These are phyloP conservation scores for Zygoascus bituminiphila DNA, from an alignment of 805 yeast species.

Conservation along the genomic window DNA sequence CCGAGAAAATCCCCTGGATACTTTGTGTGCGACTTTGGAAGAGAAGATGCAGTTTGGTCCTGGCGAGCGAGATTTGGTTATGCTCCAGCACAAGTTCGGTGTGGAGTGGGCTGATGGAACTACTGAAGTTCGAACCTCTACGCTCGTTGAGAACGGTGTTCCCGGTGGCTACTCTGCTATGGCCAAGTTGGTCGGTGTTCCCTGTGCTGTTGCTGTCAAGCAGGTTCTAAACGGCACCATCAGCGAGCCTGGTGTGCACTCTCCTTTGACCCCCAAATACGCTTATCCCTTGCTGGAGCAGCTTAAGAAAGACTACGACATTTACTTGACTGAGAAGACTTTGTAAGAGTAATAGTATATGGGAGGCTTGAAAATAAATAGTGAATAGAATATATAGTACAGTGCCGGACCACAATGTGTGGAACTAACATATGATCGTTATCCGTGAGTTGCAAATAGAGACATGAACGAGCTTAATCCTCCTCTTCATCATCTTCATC, in stretches of 20 bases:
- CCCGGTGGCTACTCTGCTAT: slow-evolving; percentile 89
- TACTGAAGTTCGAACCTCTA: slow-evolving; percentile 87
- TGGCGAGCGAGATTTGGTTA: slow-evolving; percentile 92
- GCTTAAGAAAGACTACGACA: slow-evolving; percentile 82
- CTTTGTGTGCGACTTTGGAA: slow-evolving; percentile 94
- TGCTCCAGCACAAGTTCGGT: slow-evolving; percentile 95
- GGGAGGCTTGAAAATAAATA: background rate
- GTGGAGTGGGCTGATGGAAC: slow-evolving; percentile 93
- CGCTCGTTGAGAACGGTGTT: slow-evolving; percentile 87
- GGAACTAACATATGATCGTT: too few relatives aligned
- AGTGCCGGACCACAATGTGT: too few relatives aligned
- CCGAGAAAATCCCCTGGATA: slow-evolving; percentile 90
- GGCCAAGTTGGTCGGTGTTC: slow-evolving; percentile 98
- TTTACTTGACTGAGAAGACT: slow-evolving; percentile 84
- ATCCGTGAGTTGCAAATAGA: too few relatives aligned
- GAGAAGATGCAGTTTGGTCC: slow-evolving; percentile 91
- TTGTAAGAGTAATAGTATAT: slow-evolving; percentile 21
- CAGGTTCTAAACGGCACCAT: slow-evolving; percentile 77
- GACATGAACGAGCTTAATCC: too few relatives aligned
- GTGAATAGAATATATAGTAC: background rate
- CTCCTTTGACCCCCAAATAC: slow-evolving; percentile 87
- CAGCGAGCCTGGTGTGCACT: slow-evolving; percentile 74
- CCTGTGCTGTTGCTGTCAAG: slow-evolving; percentile 91
- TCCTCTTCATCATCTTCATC: slow-evolving; percentile 32
- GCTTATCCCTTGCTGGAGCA: slow-evolving; percentile 86